Evolutionary conservation across 768 basidiomycete species (phyloP).

Genomic region (Panaeolus papilionaceus): DNA sequence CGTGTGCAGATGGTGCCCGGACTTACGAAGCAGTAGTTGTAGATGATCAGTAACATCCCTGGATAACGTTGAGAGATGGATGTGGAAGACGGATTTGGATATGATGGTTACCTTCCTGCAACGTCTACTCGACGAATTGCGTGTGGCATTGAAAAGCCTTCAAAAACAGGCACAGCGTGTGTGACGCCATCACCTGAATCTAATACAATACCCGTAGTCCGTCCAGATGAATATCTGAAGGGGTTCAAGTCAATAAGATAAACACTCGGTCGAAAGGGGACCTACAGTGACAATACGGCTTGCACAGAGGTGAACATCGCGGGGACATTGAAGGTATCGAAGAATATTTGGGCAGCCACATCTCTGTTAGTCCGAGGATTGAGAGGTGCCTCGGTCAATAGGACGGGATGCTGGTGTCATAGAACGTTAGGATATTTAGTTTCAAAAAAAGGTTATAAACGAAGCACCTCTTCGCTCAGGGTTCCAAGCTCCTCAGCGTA

Average conservation of each 20-base stretch:
- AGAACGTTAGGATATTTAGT: constrained; percentile 26
- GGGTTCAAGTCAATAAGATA: constrained; percentile 22
- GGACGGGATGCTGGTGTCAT: constrained; percentile 84
- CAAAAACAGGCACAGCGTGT: constrained; percentile 98
- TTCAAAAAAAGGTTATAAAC: constrained; percentile 23
- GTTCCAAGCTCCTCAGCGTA: constrained; percentile 96
- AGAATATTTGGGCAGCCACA: constrained; percentile 97
- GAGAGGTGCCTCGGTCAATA: constrained; percentile 96
- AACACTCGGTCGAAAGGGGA: constrained; percentile 22
- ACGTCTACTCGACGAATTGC: constrained; percentile 96
- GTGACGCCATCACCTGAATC: constrained; percentile 99
- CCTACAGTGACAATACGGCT: constrained; percentile 94
- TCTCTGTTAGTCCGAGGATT: constrained; percentile 98
- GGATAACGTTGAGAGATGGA: constrained; percentile 16
- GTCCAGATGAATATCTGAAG: constrained; percentile 92
- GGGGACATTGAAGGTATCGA: constrained; percentile 99
- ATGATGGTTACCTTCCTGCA: constrained; percentile 78
- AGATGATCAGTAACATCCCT: constrained; percentile 98
- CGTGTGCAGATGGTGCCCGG: constrained; percentile 94
- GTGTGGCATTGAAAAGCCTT: constrained; percentile 99
- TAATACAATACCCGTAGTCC: constrained; percentile 98
- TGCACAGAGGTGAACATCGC: constrained; percentile 97
- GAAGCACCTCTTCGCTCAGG: constrained; percentile 89
- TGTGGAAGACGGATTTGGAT: constrained; percentile 26
- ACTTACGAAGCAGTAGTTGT: constrained; percentile 91